Evolutionary conservation across 2,329 filamentous ascomycete species (phyloP).

Genomic region (Escovopsis sp.): DNA sequence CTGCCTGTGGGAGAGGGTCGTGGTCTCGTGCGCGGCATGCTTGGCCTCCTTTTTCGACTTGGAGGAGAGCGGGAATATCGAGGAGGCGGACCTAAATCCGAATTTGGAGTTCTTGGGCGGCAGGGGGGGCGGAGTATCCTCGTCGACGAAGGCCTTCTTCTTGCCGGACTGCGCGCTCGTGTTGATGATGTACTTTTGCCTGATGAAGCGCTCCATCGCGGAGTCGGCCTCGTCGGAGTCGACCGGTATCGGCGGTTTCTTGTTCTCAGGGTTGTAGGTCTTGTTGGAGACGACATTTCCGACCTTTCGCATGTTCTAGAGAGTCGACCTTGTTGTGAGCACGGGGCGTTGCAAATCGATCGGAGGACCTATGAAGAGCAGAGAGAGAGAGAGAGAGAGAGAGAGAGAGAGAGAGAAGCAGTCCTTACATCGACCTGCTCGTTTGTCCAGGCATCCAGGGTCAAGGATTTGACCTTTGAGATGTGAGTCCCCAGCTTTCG

Average conservation of each 20-base stretch:
- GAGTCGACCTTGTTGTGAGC: neutral
- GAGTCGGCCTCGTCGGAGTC: constrained; percentile 87
- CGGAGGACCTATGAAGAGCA: no score
- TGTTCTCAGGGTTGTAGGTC: constrained; percentile 74
- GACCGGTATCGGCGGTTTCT: constrained; percentile 70
- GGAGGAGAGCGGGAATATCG: constrained; percentile 50
- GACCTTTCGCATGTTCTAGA: constrained; percentile 81
- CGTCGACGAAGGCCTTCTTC: constrained; percentile 38
- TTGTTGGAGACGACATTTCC: constrained; percentile 81
- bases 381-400: neutral
- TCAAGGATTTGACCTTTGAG: constrained; percentile 96
- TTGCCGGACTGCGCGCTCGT: constrained; percentile 22
- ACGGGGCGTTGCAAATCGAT: no score
- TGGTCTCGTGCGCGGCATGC: constrained; percentile 12
- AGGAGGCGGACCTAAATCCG: constrained; percentile 45
- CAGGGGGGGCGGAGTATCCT: constrained; percentile 42
- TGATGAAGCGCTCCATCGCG: constrained; percentile 88
- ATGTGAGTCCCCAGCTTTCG: constrained; percentile 95
- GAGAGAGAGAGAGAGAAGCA: neutral
- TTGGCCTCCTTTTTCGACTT: constrained; percentile 42
- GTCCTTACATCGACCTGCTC: constrained; percentile 83
- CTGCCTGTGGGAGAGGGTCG: constrained; percentile 40
- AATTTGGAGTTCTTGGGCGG: constrained; percentile 51
- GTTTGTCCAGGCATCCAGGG: constrained; percentile 93
- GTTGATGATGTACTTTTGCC: constrained; percentile 75